Conservation (phyloP, 495 filamentous ascomycete genomes). For the Tuber calosporum region DNA sequence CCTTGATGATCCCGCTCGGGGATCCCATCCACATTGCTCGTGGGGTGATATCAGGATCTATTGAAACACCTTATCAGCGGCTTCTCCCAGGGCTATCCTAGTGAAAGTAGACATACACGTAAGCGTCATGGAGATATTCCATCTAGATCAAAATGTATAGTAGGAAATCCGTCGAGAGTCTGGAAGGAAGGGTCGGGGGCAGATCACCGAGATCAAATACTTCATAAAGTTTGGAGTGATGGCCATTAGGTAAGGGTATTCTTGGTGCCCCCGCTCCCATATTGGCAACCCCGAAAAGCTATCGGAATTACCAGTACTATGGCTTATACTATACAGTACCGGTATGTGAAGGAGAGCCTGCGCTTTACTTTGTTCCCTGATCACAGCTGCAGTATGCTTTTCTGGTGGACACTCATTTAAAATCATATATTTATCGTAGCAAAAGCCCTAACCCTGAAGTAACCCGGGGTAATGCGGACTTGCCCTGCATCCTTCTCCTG, state of each 20-base stretch:
- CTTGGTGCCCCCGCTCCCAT: not conserved
- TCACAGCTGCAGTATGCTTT: not conserved
- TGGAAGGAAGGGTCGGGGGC: not conserved
- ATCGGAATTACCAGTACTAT: not conserved
- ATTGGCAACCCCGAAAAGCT: not conserved
- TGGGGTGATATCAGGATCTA: not conserved
- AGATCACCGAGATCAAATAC: conserved; percentile 3
- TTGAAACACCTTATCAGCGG: not conserved
- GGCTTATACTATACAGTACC: too few species aligned
- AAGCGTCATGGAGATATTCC: not conserved
- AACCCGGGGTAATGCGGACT: not conserved
- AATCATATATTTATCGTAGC: too few species aligned
- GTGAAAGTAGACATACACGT: not conserved
- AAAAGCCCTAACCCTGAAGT: not conserved
- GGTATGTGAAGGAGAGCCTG: not conserved
- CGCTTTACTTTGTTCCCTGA: conserved; percentile 2
- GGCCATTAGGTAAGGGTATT: not conserved
- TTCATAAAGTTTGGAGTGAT: not conserved
- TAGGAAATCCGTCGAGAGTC: not conserved
- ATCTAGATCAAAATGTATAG: not conserved
- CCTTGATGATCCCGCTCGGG: not conserved
- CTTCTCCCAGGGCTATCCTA: not conserved
- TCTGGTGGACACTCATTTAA: not conserved
- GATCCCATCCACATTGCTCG: not conserved
- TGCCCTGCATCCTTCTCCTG: not conserved